A percentile compares a stretch with the other conserved stretches of the same genome.
Evolutionary conservation across 768 basidiomycete genomes (phyloP).

Genomic region (Candolleomyces aberdarensis): DNA sequence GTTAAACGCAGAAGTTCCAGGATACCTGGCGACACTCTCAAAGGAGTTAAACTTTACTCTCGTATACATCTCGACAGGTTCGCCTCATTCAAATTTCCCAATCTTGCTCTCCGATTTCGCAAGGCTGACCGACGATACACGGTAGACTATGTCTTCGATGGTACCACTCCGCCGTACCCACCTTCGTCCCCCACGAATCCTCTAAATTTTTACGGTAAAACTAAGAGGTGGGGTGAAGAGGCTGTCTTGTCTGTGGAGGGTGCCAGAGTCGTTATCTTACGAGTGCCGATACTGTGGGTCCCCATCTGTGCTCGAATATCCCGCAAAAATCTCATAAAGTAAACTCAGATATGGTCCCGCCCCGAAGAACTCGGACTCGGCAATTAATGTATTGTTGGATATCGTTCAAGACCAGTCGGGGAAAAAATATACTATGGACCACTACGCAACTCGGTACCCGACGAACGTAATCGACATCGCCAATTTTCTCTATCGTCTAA

Average conservation of each 20-base stretch:
- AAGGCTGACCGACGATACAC: conserved; percentile 1
- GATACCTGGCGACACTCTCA: conserved; percentile 65
- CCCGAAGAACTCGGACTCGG: conserved; percentile 80
- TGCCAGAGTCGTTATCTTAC: conserved; percentile 64
- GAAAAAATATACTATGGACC: conserved; percentile 93
- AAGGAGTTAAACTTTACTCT: conserved; percentile 61
- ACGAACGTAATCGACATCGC: conserved; percentile 90
- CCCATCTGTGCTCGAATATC: not conserved
- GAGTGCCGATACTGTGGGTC: conserved; percentile 86
- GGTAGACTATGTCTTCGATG: conserved; percentile 94
- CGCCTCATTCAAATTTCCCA: conserved; percentile 6
- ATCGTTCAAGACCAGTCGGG: conserved; percentile 84
- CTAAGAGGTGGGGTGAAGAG: conserved; percentile 85
- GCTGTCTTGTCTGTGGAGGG: conserved; percentile 61
- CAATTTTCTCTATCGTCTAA: conserved; percentile 73
- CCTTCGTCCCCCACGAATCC: conserved; percentile 75
- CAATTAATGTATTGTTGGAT: conserved; percentile 86
- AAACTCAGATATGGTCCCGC: conserved; percentile 77
- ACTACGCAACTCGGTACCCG: conserved; percentile 89
- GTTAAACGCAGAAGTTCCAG: conserved; percentile 82
- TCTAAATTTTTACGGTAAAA: conserved; percentile 82
- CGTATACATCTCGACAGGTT: conserved; percentile 91
- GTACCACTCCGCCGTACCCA: conserved; percentile 86
- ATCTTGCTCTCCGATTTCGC: not conserved
- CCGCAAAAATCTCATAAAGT: conserved; percentile 1